phyloP scores from a whole-genome alignment of 139 green algal genomes.

The Picochlorum sp. region DNA sequence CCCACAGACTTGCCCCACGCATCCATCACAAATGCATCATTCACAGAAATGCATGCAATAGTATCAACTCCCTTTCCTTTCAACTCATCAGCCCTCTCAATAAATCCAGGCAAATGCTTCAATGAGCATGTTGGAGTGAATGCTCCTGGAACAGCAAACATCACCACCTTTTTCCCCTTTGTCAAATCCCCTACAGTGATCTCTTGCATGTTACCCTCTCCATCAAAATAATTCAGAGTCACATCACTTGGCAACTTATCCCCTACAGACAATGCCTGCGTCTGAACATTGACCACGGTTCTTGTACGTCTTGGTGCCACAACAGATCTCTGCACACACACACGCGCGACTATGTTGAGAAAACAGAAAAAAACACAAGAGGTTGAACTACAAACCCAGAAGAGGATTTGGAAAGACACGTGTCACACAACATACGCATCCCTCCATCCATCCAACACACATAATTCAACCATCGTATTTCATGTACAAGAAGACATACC shows the following conservation, averaged over 20 bases:
- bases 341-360: too few species aligned
- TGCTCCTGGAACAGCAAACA: constrained; percentile 83
- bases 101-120: constrained; percentile 86
- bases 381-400: too few species aligned
- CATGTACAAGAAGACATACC: too few species aligned
- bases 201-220: constrained; percentile 83
- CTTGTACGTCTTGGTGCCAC: not conserved
- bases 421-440: too few species aligned
- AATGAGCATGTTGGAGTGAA: constrained; percentile 90
- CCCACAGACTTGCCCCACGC: constrained; percentile 89
- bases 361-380: too few species aligned
- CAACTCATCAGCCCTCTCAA: constrained; percentile 88
- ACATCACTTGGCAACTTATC: constrained; percentile 39
- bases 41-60: constrained; percentile 91
- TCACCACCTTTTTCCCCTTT: constrained; percentile 90
- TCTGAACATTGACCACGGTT: not conserved
- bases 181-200: constrained; percentile 64
- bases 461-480: too few species aligned
- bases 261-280: not conserved
- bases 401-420: too few species aligned
- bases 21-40: constrained; percentile 95
- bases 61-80: constrained; percentile 84
- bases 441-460: too few species aligned
- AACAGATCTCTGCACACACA: too few species aligned
- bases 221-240: constrained; percentile 82